Conservation (phyloP, 768 basidiomycete genomes). For the Kwoniella pini region DNA sequence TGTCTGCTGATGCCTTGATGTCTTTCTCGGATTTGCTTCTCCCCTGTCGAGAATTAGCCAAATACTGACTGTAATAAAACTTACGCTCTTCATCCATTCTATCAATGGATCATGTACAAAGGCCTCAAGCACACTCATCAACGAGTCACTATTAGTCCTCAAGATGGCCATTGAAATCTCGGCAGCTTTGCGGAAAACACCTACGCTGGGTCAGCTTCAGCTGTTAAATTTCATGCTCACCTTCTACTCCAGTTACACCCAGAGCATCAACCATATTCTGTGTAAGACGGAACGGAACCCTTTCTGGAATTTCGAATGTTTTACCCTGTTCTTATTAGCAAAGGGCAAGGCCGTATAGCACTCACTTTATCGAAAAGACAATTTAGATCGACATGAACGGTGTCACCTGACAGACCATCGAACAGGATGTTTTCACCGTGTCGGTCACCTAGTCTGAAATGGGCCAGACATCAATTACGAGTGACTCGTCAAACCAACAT, state of each 20-base stretch:
- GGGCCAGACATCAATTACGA: too few relatives aligned
- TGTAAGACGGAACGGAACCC: slow-evolving; percentile 91
- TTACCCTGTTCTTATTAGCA: slow-evolving; percentile 62
- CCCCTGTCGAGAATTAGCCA: slow-evolving; percentile 20
- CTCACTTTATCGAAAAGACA: slow-evolving; percentile 92
- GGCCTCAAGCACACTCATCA: slow-evolving; percentile 94
- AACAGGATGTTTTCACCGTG: slow-evolving; percentile 96
- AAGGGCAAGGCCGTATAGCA: background rate
- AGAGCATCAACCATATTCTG: slow-evolving; percentile 90
- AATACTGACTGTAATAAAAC: background rate
- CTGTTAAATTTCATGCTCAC: slow-evolving; percentile 54
- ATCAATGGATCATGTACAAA: slow-evolving; percentile 96
- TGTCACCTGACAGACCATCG: slow-evolving; percentile 81
- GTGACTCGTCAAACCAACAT: too few relatives aligned
- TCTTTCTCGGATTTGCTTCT: slow-evolving; percentile 54
- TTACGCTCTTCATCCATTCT: slow-evolving; percentile 75
- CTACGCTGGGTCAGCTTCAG: slow-evolving; percentile 53
- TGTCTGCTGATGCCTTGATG: slow-evolving; percentile 68
- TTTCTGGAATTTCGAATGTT: slow-evolving; percentile 80
- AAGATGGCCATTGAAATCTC: slow-evolving; percentile 86
- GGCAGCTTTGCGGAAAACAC: slow-evolving; percentile 85
- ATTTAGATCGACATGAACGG: slow-evolving; percentile 96
- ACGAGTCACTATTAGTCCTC: slow-evolving; percentile 83
- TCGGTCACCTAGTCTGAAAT: slow-evolving; percentile 84
- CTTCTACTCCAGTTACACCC: slow-evolving; percentile 91